Evolutionary conservation across 2,329 filamentous ascomycete genomes (phyloP).

Genomic region (Incumbomyces delicatus): DNA sequence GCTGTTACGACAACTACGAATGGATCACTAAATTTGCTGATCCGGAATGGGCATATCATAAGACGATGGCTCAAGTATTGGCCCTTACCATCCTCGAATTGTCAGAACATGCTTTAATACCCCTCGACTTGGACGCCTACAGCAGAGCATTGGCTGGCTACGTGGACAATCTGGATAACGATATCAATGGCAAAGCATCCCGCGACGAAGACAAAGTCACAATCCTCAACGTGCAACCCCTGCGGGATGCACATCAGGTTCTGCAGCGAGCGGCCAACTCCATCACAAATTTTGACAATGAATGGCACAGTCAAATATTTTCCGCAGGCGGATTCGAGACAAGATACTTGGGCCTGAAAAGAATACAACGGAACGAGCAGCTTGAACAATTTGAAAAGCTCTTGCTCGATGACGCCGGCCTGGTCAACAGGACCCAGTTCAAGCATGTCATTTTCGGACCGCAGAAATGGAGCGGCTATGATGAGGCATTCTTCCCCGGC

Average conservation of each 20-base stretch:
- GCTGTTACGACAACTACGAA: constrained; percentile 81
- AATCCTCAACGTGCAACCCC: constrained; percentile 45
- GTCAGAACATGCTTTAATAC: constrained; percentile 68
- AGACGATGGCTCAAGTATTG: constrained; percentile 66
- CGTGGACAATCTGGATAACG: constrained; percentile 56
- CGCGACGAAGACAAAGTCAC: constrained; percentile 29
- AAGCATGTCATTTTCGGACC: constrained; percentile 89
- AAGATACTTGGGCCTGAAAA: constrained; percentile 52
- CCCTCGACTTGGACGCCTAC: constrained; percentile 71
- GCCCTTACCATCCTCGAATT: constrained; percentile 77
- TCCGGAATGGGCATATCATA: constrained; percentile 71
- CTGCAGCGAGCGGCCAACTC: constrained; percentile 51
- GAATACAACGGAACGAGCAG: constrained; percentile 68
- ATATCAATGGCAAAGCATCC: constrained; percentile 41
- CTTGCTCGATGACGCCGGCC: constrained; percentile 56
- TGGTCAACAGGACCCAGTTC: constrained; percentile 69
- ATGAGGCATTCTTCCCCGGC: constrained; percentile 66
- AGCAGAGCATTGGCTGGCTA: constrained; percentile 55
- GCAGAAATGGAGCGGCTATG: constrained; percentile 61
- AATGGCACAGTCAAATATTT: constrained; percentile 65
- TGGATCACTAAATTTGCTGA: constrained; percentile 76
- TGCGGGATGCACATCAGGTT: constrained; percentile 53
- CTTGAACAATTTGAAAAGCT: constrained; percentile 75
- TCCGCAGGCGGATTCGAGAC: constrained; percentile 67
- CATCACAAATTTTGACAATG: constrained; percentile 66